Conservation (phyloP, 768 basidiomycete genomes). For the Tubosaeta sp. region DNA sequence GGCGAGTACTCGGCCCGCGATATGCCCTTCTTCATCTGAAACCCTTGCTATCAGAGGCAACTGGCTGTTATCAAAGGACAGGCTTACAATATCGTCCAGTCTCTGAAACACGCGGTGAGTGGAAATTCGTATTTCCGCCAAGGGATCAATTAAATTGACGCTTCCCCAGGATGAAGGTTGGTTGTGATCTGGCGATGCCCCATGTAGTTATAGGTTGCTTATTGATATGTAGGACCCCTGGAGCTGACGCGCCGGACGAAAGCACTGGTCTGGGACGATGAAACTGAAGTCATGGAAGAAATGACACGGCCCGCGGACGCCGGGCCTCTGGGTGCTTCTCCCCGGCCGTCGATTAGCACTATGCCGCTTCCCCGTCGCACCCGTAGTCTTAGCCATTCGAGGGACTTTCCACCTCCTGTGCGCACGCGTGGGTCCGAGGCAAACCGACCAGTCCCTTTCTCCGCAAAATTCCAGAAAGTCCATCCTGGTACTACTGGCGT, state of each 20-base stretch:
- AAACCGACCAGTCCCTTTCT: conserved; percentile 75
- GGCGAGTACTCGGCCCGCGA: conserved; percentile 36
- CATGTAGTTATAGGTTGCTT: background rate
- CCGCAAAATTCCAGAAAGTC: conserved; percentile 77
- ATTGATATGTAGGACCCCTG: conserved; percentile 60
- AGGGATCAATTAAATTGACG: conserved; percentile 1
- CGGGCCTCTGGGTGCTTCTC: conserved; percentile 43
- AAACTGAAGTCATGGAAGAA: conserved; percentile 68
- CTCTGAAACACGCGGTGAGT: conserved; percentile 69
- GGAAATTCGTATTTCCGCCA: background rate
- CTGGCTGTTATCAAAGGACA: conserved; percentile 92
- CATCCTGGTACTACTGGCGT: conserved; percentile 87
- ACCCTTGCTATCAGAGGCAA: conserved; percentile 54
- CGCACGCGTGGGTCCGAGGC: conserved; percentile 59
- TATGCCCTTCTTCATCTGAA: conserved; percentile 2
- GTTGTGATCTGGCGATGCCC: conserved; percentile 6
- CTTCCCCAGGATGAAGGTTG: conserved; percentile 66
- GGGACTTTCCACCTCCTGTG: conserved; percentile 73
- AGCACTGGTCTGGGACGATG: conserved; percentile 83
- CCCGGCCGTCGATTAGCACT: conserved; percentile 56
- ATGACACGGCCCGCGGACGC: conserved; percentile 27
- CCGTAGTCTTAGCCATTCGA: conserved; percentile 56
- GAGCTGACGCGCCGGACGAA: conserved; percentile 83
- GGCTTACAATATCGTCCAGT: conserved; percentile 87
- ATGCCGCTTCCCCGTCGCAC: conserved; percentile 51